A percentile compares a stretch with the other conserved stretches of the same genome.
These are phyloP conservation scores for Phytophthora pini DNA, from an alignment of 352 stramenopile species.

Conservation along the genomic window DNA sequence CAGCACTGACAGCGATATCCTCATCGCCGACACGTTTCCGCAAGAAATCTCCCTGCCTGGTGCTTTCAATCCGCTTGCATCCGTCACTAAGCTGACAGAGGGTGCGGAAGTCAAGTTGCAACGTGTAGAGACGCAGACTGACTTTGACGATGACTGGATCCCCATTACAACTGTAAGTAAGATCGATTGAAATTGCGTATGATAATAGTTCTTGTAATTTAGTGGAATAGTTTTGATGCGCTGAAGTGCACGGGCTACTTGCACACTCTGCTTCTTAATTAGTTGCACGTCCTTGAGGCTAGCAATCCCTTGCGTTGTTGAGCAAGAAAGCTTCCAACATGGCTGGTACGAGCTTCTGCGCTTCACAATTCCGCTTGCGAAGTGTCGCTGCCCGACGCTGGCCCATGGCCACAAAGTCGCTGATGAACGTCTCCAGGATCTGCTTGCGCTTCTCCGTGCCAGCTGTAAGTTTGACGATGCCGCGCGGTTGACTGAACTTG, in stretches of 20 bases:
- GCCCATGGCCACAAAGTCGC: conserved; percentile 48
- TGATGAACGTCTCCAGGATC: conserved; percentile 42
- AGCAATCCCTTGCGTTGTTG: conserved; percentile 34
- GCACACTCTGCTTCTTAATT: conserved; percentile 18
- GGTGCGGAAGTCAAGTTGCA: conserved; percentile 29
- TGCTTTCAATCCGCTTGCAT: conserved; percentile 48
- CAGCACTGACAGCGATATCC: conserved; percentile 60
- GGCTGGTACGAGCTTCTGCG: conserved; percentile 41
- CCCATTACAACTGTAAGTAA: conserved; percentile 31
- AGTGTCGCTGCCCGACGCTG: conserved; percentile 29
- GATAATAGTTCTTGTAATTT: conserved; percentile 36
- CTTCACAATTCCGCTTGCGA: conserved; percentile 42
- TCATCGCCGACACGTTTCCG: conserved; percentile 70
- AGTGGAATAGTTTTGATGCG: conserved; percentile 21
- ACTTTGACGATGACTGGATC: conserved; percentile 51
- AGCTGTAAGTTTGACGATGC: conserved; percentile 39
- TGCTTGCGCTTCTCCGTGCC: conserved; percentile 38
- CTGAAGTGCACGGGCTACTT: conserved; percentile 24
- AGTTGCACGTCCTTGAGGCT: background rate
- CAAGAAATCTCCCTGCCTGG: conserved; percentile 60
- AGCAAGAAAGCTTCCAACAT: conserved; percentile 53
- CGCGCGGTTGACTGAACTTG: conserved; percentile 43
- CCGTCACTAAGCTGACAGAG: conserved; percentile 18
- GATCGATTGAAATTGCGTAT: no score
- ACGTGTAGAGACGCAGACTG: conserved; percentile 28